These are phyloP conservation scores for Limonium bicolor DNA, from an alignment of 148 eudicot genomes.

Conservation along the genomic window DNA sequence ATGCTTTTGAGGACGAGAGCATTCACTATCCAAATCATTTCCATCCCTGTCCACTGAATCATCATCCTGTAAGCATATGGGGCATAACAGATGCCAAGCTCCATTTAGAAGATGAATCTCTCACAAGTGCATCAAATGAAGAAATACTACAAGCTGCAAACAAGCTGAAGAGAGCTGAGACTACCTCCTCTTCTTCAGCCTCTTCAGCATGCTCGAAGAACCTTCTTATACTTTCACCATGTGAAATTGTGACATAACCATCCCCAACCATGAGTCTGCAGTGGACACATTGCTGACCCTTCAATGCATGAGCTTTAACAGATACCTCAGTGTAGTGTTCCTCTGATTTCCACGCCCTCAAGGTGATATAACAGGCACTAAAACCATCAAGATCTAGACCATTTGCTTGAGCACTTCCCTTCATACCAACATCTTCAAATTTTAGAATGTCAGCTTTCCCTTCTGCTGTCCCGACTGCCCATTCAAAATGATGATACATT, in stretches of 20 bases:
- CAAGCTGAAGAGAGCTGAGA: conserved; percentile 8
- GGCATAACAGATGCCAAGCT: background rate
- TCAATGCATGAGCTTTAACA: conserved; percentile 94
- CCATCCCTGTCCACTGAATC: conserved; percentile 94
- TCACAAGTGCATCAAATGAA: background rate
- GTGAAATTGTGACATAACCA: conserved; percentile 69
- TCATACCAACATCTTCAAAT: conserved; percentile 89
- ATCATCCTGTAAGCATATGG: conserved; percentile 53
- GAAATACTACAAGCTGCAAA: background rate
- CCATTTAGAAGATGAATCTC: background rate
- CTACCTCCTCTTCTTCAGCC: conserved; percentile 98
- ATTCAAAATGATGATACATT: conserved; percentile 83
- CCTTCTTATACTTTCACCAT: conserved; percentile 72
- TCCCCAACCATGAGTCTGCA: conserved; percentile 93
- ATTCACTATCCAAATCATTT: conserved; percentile 89
- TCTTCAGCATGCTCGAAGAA: conserved; percentile 99
- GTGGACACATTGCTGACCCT: conserved; percentile 84
- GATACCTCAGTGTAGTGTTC: conserved; percentile 65
- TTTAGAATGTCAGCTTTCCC: conserved; percentile 88
- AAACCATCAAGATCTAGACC: conserved; percentile 74
- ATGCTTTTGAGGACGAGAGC: conserved; percentile 98
- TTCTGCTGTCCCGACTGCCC: conserved; percentile 95
- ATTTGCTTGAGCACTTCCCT: conserved; percentile 53
- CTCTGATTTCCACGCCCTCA: conserved; percentile 80
- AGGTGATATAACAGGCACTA: conserved; percentile 74